These are phyloP conservation scores for Yamadazyma triangularis DNA, from an alignment of 1,139 yeast genomes.

Conservation along the genomic window DNA sequence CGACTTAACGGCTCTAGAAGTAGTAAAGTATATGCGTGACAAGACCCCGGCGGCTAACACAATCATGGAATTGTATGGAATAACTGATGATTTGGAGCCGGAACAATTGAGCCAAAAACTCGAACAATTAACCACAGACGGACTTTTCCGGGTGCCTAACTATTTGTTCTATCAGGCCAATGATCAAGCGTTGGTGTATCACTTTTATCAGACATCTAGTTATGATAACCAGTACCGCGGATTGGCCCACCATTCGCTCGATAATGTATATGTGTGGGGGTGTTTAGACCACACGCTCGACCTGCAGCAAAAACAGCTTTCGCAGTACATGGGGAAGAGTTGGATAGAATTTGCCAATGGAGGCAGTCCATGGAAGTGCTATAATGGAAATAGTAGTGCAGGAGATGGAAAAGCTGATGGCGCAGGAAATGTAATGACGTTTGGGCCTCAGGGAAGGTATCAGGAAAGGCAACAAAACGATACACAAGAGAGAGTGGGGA, in stretches of 20 bases:
- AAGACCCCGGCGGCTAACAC: conserved; percentile 3
- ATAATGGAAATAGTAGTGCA: conserved; percentile 4
- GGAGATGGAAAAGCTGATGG: no score
- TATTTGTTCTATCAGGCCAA: conserved; percentile 6
- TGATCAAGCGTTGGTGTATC: conserved; percentile 4
- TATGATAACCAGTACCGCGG: conserved; percentile 12
- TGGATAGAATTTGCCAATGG: conserved; percentile 14
- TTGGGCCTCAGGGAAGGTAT: conserved; percentile 6
- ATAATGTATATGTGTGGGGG: conserved; percentile 12
- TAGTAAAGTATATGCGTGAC: conserved; percentile 1
- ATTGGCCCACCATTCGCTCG: conserved; percentile 14
- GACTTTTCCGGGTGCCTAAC: conserved; percentile 6
- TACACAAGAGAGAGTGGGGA: conserved; percentile 6
- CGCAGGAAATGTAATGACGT: no score
- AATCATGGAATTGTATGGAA: conserved; percentile 3
- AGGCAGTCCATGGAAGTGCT: conserved; percentile 6
- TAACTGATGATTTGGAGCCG: conserved; percentile 1
- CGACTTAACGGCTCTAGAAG: conserved; percentile 4
- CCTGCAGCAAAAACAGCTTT: conserved; percentile 2
- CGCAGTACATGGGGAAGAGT: conserved; percentile 4
- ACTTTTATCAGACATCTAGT: conserved; percentile 7
- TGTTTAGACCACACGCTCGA: conserved; percentile 6
- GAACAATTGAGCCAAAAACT: conserved; percentile 2
- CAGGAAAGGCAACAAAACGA: conserved; percentile 4
- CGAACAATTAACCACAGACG: conserved; percentile 7